Conservation (phyloP, 208 protist genomes). For the Acanthamoeba polyphaga region DNA sequence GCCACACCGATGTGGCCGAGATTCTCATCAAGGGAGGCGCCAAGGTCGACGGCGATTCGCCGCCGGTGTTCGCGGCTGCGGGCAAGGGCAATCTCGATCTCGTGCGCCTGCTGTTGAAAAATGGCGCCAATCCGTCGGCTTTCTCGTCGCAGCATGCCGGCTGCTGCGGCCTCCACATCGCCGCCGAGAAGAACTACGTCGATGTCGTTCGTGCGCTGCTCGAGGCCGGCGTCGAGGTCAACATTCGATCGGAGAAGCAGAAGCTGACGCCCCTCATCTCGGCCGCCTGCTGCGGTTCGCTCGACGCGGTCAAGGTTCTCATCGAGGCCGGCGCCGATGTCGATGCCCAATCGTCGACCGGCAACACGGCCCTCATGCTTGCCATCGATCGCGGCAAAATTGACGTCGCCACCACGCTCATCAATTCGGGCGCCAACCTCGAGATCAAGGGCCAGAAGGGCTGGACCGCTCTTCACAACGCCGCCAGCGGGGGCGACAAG, state of each 20-base stretch:
- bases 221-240: conserved; percentile 70
- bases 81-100: conserved; percentile 70
- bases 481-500: conserved; percentile 67
- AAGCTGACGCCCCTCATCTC: conserved; percentile 74
- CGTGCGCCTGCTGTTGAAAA: conserved; percentile 36
- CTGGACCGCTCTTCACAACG: conserved; percentile 69
- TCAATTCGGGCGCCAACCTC: conserved; percentile 30
- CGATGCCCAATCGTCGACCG: conserved; percentile 67
- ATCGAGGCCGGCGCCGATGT: conserved; percentile 68
- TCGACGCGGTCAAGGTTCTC: conserved; percentile 42
- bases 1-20: conserved; percentile 63
- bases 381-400: conserved; percentile 74
- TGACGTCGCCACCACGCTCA: conserved; percentile 61
- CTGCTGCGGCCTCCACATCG: conserved; percentile 71
- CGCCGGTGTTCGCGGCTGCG: conserved; percentile 55
- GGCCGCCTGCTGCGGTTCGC: conserved; percentile 62
- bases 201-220: conserved; percentile 56
- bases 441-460: conserved; percentile 70
- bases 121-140: conserved; percentile 57
- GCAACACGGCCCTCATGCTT: conserved; percentile 72
- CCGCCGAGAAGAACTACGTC: conserved; percentile 74
- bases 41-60: conserved; percentile 61
- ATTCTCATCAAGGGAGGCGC: conserved; percentile 71
- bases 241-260: conserved; percentile 61
- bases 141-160: conserved; percentile 70